Conservation (phyloP, 139 green algal genomes). For the Raphidocelis subcapitata region DNA sequence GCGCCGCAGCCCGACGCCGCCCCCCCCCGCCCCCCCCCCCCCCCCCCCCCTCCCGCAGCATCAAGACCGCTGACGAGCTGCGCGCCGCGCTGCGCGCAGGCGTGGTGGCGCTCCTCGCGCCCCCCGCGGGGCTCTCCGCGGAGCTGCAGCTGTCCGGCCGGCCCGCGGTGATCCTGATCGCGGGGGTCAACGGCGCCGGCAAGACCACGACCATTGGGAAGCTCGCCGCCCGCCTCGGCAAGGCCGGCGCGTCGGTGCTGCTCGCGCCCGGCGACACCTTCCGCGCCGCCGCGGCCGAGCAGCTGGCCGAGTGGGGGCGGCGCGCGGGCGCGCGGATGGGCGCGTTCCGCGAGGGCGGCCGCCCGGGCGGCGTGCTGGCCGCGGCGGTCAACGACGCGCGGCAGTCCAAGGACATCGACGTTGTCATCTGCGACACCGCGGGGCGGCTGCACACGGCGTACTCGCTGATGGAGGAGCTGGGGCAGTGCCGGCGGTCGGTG, state of each 20-base stretch:
- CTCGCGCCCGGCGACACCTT: conserved; percentile 97
- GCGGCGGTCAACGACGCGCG: conserved; percentile 30
- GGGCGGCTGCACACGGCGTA: conserved; percentile 95
- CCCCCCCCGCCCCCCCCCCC: too few species aligned
- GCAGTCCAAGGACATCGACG: conserved; percentile 52
- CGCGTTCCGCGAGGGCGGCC: conserved; percentile 48
- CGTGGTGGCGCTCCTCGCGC: conserved; percentile 41
- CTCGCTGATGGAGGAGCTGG: conserved; percentile 91
- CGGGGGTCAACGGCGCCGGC: conserved; percentile 97
- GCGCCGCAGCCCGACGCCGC: too few species aligned
- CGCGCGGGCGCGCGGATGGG: conserved; percentile 67
- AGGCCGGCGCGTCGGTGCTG: conserved; percentile 73
- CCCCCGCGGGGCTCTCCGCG: neutral
- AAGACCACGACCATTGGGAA: conserved; percentile 98
- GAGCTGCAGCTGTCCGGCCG: conserved; percentile 44
- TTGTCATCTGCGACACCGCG: conserved; percentile 92
- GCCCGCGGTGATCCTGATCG: conserved; percentile 79
- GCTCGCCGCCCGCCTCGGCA: conserved; percentile 74
- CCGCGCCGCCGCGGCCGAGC: conserved; percentile 91
- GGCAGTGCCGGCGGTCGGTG: conserved; percentile 29
- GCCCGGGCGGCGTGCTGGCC: conserved; percentile 37
- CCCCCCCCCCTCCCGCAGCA: too few species aligned
- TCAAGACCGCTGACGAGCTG: conserved; percentile 74
- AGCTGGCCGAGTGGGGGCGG: conserved; percentile 88
- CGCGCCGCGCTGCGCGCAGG: conserved; percentile 43